Conservation (phyloP, 371 early-diverging fungal genomes). For the Rhizopus sp. region DNA sequence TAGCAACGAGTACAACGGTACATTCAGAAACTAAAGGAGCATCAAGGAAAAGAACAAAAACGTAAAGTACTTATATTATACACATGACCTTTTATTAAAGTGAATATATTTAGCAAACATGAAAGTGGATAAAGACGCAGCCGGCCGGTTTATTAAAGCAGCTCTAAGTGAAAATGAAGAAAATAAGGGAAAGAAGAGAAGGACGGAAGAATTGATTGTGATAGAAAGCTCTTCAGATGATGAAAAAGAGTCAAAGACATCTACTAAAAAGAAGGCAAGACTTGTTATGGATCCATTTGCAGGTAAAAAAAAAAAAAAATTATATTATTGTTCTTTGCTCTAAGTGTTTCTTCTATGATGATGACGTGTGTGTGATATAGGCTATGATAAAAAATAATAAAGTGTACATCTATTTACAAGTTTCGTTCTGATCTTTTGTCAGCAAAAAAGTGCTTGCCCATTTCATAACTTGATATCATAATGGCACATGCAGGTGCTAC, state of each 20-base stretch:
- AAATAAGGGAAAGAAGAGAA: conserved; percentile 12
- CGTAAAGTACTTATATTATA: conserved; percentile 22
- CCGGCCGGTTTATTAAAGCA: conserved; percentile 54
- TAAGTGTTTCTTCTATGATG: background rate
- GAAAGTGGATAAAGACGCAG: conserved; percentile 57
- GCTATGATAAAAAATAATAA: background rate
- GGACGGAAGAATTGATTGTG: background rate
- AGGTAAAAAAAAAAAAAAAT: background rate
- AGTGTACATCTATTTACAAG: conserved; percentile 4
- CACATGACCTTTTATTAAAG: too few relatives aligned
- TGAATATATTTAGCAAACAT: conserved; percentile 29
- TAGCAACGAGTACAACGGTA: conserved; percentile 55
- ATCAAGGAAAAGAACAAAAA: conserved; percentile 41
- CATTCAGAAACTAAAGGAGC: conserved; percentile 48
- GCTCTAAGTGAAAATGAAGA: conserved; percentile 24
- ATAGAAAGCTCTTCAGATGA: too few relatives aligned
- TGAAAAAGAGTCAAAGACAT: background rate
- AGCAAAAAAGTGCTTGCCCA: conserved; percentile 67
- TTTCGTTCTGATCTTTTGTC: conserved; percentile 10
- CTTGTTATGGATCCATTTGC: background rate
- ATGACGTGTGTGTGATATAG: background rate
- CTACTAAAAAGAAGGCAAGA: background rate
- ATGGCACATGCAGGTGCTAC: conserved; percentile 96
- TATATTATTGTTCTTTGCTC: background rate
- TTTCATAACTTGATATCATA: conserved; percentile 91